A percentile compares a stretch with the other conserved stretches of the same genome.
Conservation (phyloP, 1,284 basidiomycete genomes). For the Ustilago loliicola region DNA sequence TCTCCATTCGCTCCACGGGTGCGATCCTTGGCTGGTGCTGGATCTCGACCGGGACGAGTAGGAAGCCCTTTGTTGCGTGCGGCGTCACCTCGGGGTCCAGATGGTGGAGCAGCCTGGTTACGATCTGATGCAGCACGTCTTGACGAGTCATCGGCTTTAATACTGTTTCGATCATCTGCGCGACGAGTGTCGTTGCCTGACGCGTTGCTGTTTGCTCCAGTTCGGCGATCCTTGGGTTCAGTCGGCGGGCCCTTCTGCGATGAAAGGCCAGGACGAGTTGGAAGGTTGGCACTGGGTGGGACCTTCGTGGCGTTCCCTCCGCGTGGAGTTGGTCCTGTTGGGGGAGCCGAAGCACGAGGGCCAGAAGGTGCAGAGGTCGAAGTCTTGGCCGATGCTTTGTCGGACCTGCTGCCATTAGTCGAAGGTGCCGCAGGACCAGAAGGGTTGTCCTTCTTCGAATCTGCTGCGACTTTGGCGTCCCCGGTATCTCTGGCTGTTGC, state of each 20-base stretch:
- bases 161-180: constrained; percentile 15
- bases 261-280: constrained; percentile 23
- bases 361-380: constrained; percentile 12
- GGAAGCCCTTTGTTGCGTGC: constrained; percentile 28
- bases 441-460: constrained; percentile 8
- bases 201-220: constrained; percentile 3
- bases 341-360: constrained; percentile 8
- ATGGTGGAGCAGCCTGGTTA: constrained; percentile 6
- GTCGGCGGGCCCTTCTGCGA: constrained; percentile 23
- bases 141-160: constrained; percentile 16
- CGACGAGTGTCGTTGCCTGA: constrained; percentile 17
- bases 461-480: constrained; percentile 1
- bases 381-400: constrained; percentile 17
- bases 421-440: background rate
- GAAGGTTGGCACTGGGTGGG: constrained; percentile 39
- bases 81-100: constrained; percentile 24
- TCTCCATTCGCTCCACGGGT: constrained; percentile 11
- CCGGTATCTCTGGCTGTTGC: background rate
- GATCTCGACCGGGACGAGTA: constrained; percentile 15
- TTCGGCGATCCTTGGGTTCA: constrained; percentile 27
- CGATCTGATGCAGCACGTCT: constrained; percentile 15
- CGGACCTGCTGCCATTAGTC: constrained; percentile 12
- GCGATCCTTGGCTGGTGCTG: constrained; percentile 14
- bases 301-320: constrained; percentile 24
- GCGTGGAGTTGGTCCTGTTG: constrained; percentile 18